Evolutionary conservation across 768 basidiomycete genomes (phyloP).

Genomic region (Neoboletus brunneissimus): DNA sequence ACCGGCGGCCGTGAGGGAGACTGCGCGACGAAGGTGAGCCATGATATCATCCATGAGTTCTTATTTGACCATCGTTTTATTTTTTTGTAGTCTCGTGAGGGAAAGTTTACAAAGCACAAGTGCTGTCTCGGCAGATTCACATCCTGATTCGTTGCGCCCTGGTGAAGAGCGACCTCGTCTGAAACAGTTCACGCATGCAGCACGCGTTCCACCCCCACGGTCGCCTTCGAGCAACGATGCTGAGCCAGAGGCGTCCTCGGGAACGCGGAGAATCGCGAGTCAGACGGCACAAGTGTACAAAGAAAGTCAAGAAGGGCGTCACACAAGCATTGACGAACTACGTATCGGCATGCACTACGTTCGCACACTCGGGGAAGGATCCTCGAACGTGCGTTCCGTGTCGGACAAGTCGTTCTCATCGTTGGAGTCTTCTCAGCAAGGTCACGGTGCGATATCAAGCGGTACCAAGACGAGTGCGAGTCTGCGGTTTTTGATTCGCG

Average conservation of each 20-base stretch:
- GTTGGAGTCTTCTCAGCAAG: slow-evolving; percentile 55
- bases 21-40: slow-evolving; percentile 25
- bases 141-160: slow-evolving; percentile 30
- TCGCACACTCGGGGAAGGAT: slow-evolving; percentile 60
- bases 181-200: slow-evolving; percentile 68
- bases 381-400: slow-evolving; percentile 28
- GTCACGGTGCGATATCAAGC: slow-evolving; percentile 25
- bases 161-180: slow-evolving; percentile 51
- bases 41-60: neutral
- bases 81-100: slow-evolving; percentile 41
- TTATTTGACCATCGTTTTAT: slow-evolving; percentile 17
- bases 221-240: slow-evolving; percentile 33
- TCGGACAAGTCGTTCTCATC: slow-evolving; percentile 56
- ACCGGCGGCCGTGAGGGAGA: slow-evolving; percentile 21
- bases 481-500: slow-evolving; percentile 48
- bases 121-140: slow-evolving; percentile 36
- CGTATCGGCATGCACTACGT: slow-evolving; percentile 70
- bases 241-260: slow-evolving; percentile 23
- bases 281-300: slow-evolving; percentile 62
- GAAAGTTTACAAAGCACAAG: slow-evolving; percentile 51
- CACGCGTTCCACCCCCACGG: slow-evolving; percentile 62
- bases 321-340: slow-evolving; percentile 59
- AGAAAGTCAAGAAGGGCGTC: slow-evolving; percentile 33
- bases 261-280: slow-evolving; percentile 49
- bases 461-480: slow-evolving; percentile 24